Base-by-base conservation (phyloP, 108 stramenopile species). In the Cyclotella cryptica region DNA sequence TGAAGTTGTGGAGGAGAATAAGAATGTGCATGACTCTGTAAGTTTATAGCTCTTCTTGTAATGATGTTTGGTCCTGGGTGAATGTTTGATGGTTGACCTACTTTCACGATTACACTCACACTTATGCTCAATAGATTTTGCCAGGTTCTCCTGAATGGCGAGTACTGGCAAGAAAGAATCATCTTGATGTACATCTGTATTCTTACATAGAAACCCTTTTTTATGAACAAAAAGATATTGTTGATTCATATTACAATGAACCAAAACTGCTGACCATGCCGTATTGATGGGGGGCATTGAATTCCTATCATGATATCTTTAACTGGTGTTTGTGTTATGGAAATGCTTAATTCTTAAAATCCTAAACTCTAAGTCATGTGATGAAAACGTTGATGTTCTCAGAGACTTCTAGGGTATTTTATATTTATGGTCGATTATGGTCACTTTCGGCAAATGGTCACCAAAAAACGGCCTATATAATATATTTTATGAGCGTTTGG, bases 131-230 rank as follows among this genome's bases (percentile, higher is more conserved):
- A 29, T 26, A 72, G 71, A 60, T 72, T 51, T 14, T 24, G 30
- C 24, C 39, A 10, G 29, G 29, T 46, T 61, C 59, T 62, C 60
- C 47, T 26, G 60, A 61, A 35, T 72, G 60, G 59, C 61, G 47
- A 61, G 19, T 72, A 13, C 60, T 72, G 24, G 60, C 72, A 12
- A 49, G 61, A 47, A 30, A 46, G 61, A 72, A 72, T 62, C 19
- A 59, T 49, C 72, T 72, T 24, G 72, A 72, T 39, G 61, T 72
- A 60, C 59, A 49, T 42, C 30, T 72, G 0, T 72, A 51, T 46
- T 19, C 45, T 27, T 72, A 52, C 49, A 63, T 72, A 44, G 60
- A 59, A 49, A 59, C 51, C 21, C 45, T 72, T 45, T 72, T 43
- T 72, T 29, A 10, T 0, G 72, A 72, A 35, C 72, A 72, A 51